Evolutionary conservation across 2,329 filamentous ascomycete species (phyloP), one percentile per base, ranked within the genome.

Genomic region (Shiraia sp.): DNA sequence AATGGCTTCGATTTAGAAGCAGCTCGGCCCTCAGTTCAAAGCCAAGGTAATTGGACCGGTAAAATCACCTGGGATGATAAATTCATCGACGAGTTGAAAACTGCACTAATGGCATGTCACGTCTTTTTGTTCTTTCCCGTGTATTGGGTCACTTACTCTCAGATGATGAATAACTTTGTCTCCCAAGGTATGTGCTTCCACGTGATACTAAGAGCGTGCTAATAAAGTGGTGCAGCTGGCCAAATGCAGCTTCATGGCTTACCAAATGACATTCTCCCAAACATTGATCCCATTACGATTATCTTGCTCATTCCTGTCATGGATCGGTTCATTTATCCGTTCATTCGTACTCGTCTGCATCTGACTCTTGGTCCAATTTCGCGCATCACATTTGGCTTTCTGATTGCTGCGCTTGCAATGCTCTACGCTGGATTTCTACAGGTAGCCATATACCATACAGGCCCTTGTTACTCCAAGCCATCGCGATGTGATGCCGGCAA

Each of bases 11-110:
- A 78, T 55, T 72, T 77, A 56, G 61, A 88, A 41, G 82, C 80
- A 0, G 77, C 85, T 41, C 87, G 87, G 69, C 83, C 83, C 1
- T 81, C 79, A 2, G 79, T 64, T 60, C 74, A 53, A 63, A 27
- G 25, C 1, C 30, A 24, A 9, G 70, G 79, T 45, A 71, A 75
- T 40, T 73, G 62, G 47, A 65, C 51, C 28, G 55, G 61, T 10
- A 64, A 68, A 42, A 59, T 68, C 2, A 72, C 75, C 0, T 89
- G 86, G 83, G 79, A 86, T 39, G 83, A 88, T 55, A 76, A 79
- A 53, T 90, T 89, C 53, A 73, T 90, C 35, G 84, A 87, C 2
- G 86, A 90, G 61, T 72, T 90, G 35, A 86, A 85, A 72, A 82
- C 83, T 28, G 79, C 79, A 2, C 63, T 83, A 8, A 60, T 75